phyloP scores from a whole-genome alignment of 768 basidiomycete species.

The Suillus spraguei region DNA sequence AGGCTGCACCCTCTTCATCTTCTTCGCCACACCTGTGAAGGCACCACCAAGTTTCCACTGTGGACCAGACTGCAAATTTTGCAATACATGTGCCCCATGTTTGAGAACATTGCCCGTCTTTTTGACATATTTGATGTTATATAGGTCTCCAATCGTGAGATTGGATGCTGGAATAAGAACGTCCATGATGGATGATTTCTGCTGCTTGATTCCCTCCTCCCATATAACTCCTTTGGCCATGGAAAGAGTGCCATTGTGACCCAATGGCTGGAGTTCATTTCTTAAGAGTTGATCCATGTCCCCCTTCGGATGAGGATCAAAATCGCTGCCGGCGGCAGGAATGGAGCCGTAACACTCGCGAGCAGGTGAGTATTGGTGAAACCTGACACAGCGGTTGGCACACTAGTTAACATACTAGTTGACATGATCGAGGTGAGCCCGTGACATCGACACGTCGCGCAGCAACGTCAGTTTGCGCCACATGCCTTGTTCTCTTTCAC shows the following conservation, averaged over 20 bases:
- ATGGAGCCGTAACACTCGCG: neutral
- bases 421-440: no score
- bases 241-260: neutral
- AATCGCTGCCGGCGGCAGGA: neutral
- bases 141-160: neutral
- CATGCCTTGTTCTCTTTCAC: no score
- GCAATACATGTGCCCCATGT: neutral
- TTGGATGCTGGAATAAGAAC: neutral
- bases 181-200: neutral
- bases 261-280: neutral
- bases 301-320: neutral
- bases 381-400: no score
- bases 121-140: neutral
- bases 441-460: no score
- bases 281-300: neutral
- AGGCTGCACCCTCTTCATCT: neutral
- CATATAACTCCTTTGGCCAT: neutral
- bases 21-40: neutral
- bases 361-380: neutral
- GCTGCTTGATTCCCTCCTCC: neutral
- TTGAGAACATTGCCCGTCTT: neutral
- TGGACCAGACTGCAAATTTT: neutral
- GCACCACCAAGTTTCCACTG: neutral
- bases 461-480: no score
- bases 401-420: no score